Conservation (phyloP, 176 grass and related monocot species). For the Zoysia pacifica region DNA sequence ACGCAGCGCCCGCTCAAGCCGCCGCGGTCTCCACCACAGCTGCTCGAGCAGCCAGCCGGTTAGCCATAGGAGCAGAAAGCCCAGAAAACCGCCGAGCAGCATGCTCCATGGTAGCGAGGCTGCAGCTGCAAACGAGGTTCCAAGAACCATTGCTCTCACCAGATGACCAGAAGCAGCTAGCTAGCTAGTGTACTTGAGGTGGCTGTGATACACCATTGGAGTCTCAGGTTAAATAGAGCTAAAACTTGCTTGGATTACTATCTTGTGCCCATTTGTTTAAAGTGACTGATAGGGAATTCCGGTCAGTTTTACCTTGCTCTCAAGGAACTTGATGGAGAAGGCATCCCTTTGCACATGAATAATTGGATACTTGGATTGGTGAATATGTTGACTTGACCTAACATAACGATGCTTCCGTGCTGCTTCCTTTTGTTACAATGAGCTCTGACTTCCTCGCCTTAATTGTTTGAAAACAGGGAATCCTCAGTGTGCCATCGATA, state of each 20-base stretch:
- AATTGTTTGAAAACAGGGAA: no score
- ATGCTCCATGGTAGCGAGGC: constrained; percentile 29
- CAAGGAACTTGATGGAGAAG: no score
- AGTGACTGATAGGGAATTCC: no score
- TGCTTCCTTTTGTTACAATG: no score
- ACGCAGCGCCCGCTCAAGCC: constrained; percentile 46
- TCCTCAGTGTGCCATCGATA: no score
- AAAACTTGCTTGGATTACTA: not conserved
- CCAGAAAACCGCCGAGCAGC: constrained; percentile 17
- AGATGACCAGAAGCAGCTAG: not conserved
- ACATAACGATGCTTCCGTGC: no score
- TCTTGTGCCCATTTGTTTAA: not conserved
- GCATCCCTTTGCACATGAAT: no score
- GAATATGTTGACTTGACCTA: no score
- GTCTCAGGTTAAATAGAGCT: not conserved
- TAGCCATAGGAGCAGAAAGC: constrained; percentile 31
- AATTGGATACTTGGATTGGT: no score
- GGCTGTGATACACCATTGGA: not conserved
- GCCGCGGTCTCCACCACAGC: constrained; percentile 53
- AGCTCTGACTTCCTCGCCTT: no score
- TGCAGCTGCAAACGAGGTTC: not conserved
- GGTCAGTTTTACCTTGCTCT: no score
- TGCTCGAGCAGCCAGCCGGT: constrained; percentile 26
- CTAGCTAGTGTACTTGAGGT: not conserved
- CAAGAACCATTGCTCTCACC: constrained; percentile 20